These are phyloP conservation scores for Amauroascus verrucosus DNA, from an alignment of 2,329 filamentous ascomycete genomes.

Conservation along the genomic window DNA sequence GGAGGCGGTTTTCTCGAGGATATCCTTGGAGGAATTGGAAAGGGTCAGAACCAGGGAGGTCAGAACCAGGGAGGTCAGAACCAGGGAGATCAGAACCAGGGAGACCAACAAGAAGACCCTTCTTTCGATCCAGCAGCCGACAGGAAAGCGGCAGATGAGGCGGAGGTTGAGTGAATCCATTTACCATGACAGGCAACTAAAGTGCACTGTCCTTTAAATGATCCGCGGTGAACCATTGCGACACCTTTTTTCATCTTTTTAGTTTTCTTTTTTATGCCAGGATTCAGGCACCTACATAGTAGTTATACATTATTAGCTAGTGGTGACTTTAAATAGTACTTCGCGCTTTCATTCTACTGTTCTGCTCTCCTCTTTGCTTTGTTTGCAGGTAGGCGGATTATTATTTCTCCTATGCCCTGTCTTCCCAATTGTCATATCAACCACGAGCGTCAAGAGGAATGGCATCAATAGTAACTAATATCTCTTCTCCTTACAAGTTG, in stretches of 20 bases:
- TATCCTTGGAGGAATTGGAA: not conserved
- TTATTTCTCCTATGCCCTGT: not conserved
- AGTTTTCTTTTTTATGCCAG: not conserved
- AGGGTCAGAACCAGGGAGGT: not conserved
- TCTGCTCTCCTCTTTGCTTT: not conserved
- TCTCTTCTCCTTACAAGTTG: not conserved
- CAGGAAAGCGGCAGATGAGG: slow-evolving; percentile 1
- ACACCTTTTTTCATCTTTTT: too few species aligned
- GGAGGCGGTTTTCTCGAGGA: slow-evolving; percentile 1
- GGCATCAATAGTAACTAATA: too few species aligned
- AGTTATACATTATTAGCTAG: too few species aligned
- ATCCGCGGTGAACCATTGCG: too few species aligned
- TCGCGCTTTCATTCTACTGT: not conserved
- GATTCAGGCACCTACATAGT: not conserved
- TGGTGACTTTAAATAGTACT: not conserved
- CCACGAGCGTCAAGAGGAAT: too few species aligned
- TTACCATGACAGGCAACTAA: not conserved
- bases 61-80: not conserved
- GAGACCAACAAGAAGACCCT: not conserved
- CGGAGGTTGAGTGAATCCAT: slow-evolving; percentile 1
- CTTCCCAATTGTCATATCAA: too few species aligned
- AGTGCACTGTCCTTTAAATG: too few species aligned
- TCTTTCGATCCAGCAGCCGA: not conserved
- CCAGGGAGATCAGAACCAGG: not conserved
- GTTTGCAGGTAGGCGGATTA: not conserved